Conservation (phyloP, 108 stramenopile genomes). For the Discostella stelligeroides region DNA sequence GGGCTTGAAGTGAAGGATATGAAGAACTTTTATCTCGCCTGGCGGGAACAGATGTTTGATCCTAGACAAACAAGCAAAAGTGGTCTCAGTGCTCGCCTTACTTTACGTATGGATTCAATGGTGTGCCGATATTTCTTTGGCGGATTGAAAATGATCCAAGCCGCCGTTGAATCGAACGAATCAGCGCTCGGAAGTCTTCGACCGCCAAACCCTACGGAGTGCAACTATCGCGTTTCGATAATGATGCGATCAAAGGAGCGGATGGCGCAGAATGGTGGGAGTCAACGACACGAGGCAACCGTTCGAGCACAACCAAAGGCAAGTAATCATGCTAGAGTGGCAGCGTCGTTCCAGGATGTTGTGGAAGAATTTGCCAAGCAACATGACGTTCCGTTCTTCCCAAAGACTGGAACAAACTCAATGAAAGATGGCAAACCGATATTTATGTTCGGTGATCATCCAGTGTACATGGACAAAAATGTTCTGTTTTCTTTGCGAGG, state of each 20-base stretch:
- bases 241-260: constrained; percentile 56
- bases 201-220: constrained; percentile 45
- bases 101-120: constrained; percentile 53
- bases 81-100: constrained; percentile 21
- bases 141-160: constrained; percentile 68
- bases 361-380: constrained; percentile 66
- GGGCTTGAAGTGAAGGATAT: constrained; percentile 16
- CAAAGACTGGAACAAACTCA: constrained; percentile 62
- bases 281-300: constrained; percentile 3
- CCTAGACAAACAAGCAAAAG: background rate
- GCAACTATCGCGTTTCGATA: constrained; percentile 53
- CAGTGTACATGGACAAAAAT: constrained; percentile 77
- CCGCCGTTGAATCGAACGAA: constrained; percentile 28
- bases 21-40: constrained; percentile 53
- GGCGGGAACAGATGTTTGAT: constrained; percentile 55
- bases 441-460: constrained; percentile 70
- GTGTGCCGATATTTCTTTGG: constrained; percentile 76
- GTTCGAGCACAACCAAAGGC: background rate
- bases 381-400: constrained; percentile 63
- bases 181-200: constrained; percentile 35
- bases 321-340: constrained; percentile 1
- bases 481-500: constrained; percentile 60
- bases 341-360: constrained; percentile 38
- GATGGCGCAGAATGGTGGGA: constrained; percentile 35
- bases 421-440: constrained; percentile 77